Conservation (phyloP, 768 basidiomycete genomes). For the Coprinopsis sp. region DNA sequence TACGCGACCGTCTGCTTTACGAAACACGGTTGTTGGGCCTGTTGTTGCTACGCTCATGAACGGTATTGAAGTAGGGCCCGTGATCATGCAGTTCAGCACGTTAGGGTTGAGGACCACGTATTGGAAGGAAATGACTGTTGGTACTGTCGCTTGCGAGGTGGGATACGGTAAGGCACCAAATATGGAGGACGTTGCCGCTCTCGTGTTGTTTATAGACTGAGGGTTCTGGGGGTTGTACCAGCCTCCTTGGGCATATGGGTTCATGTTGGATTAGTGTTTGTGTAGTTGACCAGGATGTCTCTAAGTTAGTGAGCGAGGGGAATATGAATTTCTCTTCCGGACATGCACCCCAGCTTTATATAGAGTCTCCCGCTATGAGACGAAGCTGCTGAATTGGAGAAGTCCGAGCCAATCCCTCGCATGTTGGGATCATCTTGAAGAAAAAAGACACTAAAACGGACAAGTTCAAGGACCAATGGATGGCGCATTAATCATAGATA, state of each 20-base stretch:
- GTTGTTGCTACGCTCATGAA: slow-evolving; percentile 36
- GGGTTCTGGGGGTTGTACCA: slow-evolving; percentile 14
- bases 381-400: too few species aligned
- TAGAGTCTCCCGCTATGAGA: too few species aligned
- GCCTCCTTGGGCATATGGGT: slow-evolving; percentile 13
- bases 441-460: too few species aligned
- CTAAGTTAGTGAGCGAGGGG: too few species aligned
- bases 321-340: too few species aligned
- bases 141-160: slow-evolving; percentile 1
- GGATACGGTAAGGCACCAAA: slow-evolving; percentile 16
- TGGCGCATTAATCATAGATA: too few species aligned
- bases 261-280: slow-evolving; percentile 6
- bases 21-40: slow-evolving; percentile 19
- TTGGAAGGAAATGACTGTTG: slow-evolving; percentile 33
- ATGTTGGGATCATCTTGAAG: too few species aligned
- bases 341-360: too few species aligned
- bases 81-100: slow-evolving; percentile 39
- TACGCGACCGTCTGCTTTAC: slow-evolving; percentile 23
- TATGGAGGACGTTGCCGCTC: slow-evolving; percentile 10
- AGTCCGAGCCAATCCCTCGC: too few species aligned
- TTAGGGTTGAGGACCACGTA: slow-evolving; percentile 37
- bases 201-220: slow-evolving; percentile 10
- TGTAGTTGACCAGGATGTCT: background rate
- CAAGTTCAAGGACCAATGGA: too few species aligned
- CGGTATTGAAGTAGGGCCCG: slow-evolving; percentile 37